Evolutionary conservation across 1,139 yeast species (phyloP).

Genomic region (Debaryomycetaceae sp.): DNA sequence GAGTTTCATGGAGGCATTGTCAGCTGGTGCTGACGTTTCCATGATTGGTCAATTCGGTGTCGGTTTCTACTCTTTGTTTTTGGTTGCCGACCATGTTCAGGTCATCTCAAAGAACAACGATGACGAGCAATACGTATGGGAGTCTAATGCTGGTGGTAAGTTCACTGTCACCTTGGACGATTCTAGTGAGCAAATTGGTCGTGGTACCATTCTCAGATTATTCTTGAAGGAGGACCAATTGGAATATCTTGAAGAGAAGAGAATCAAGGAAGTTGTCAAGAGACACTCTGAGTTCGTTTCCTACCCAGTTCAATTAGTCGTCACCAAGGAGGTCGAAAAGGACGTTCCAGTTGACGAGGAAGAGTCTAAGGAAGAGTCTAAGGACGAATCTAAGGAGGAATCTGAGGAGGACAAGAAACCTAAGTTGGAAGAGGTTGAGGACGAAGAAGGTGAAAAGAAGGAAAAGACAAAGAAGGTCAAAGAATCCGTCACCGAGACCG

Average conservation of each 20-base stretch:
- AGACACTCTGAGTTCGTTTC: slow-evolving; percentile 99
- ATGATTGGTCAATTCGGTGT: slow-evolving; percentile 99
- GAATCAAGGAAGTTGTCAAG: slow-evolving; percentile 98
- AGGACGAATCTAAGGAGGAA: slow-evolving; percentile 46
- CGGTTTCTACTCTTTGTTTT: slow-evolving; percentile 99
- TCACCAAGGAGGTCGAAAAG: slow-evolving; percentile 97
- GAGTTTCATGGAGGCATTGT: slow-evolving; percentile 98
- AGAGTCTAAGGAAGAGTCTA: slow-evolving; percentile 49
- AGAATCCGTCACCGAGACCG: slow-evolving; percentile 84
- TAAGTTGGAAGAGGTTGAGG: slow-evolving; percentile 70
- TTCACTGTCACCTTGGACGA: slow-evolving; percentile 94
- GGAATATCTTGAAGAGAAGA: slow-evolving; percentile 98
- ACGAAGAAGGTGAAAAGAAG: slow-evolving; percentile 67
- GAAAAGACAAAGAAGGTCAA: slow-evolving; percentile 73
- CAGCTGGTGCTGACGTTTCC: slow-evolving; percentile 99
- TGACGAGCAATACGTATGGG: slow-evolving; percentile 99
- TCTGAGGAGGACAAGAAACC: slow-evolving; percentile 52
- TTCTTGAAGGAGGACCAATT: slow-evolving; percentile 98
- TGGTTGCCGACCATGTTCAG: slow-evolving; percentile 98
- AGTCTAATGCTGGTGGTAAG: slow-evolving; percentile 99
- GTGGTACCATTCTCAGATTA: slow-evolving; percentile 95
- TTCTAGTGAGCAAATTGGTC: slow-evolving; percentile 76
- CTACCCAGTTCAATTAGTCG: slow-evolving; percentile 98
- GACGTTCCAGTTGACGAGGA: slow-evolving; percentile 78
- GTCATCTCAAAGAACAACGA: slow-evolving; percentile 98